Evolutionary conservation across 1,284 basidiomycete species (phyloP), one percentile per base, ranked within the genome.

Genomic region (Cerioporus squamosus): DNA sequence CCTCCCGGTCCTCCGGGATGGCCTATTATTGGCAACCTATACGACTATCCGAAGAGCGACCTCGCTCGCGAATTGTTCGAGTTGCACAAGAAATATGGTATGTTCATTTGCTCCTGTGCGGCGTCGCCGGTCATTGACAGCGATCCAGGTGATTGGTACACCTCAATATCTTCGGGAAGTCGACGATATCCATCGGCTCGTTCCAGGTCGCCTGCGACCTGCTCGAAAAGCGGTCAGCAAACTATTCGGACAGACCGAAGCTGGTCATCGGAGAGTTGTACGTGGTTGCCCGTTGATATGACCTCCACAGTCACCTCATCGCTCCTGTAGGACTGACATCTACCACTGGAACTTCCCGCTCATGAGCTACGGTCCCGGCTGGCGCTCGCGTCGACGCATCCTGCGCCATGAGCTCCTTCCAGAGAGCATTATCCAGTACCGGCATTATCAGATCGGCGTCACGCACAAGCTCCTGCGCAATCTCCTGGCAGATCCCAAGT

Each of bases 201-300:
- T 74, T 76, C 15, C 74, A 81, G 64, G 66, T 75, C 14, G 84
- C 85, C 7, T 68, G 75, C 54, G 85, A 87, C 47, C 78, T 90
- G 70, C 77, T 90, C 45, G 85, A 88, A 67, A 88, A 85, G 71
- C 84, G 86, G 63, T 84, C 84, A 49, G 74, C 81, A 8, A 82
- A 83, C 44, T 90, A 89, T 69, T 89, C 88, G 5, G 85, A 88
- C 64, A 81, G 89, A 17, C 88, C 88, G 3, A 44, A 54, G 10
- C 59, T 60, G 3, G 57, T 59, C n/a, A 64, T 64, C 55, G 55
- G 61, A 23, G 39, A 59, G 2, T 23, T 59, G 62, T 64, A 18
- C 46, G 59, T 45, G 5, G 2, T 17, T 4, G 2, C 4, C 0
- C 23, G 9, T 20, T 10, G 20, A 6, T 10, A 14, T 1, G 5